A percentile compares a stretch with the other conserved stretches of the same genome.
These are phyloP conservation scores for Leersia perrieri DNA, from an alignment of 176 grass and related monocot genomes.

Conservation along the genomic window DNA sequence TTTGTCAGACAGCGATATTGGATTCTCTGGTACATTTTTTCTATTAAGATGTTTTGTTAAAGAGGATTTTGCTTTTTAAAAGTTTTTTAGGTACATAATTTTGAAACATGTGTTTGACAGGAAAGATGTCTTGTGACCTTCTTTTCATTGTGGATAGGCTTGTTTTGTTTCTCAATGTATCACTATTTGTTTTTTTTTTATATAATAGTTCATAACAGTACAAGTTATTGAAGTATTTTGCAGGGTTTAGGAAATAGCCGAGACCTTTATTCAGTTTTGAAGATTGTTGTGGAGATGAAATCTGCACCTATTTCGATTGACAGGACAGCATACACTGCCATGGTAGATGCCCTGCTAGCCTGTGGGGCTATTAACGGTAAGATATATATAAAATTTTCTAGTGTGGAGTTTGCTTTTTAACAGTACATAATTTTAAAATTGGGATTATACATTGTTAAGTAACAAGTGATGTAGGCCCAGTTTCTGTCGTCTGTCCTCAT, in stretches of 20 bases:
- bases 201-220: conserved; percentile 18
- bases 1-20: background rate
- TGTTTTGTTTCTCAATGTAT: conserved; percentile 1
- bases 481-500: background rate
- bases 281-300: conserved; percentile 93
- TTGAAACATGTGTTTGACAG: background rate
- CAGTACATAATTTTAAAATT: conserved; percentile 5
- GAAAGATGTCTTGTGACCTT: background rate
- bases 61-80: background rate
- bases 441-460: conserved; percentile 5
- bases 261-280: conserved; percentile 72
- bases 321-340: conserved; percentile 88
- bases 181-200: background rate
- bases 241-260: conserved; percentile 70
- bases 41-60: background rate
- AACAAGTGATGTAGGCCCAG: background rate
- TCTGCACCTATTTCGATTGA: conserved; percentile 57
- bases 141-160: background rate
- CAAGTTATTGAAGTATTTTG: conserved; percentile 41
- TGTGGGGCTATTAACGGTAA: conserved; percentile 72
- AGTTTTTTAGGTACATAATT: background rate
- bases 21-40: background rate
- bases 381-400: conserved; percentile 6
- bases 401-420: conserved; percentile 6
- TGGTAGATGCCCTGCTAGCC: conserved; percentile 75